Evolutionary conservation across 2,329 filamentous ascomycete species (phyloP).

Genomic region (Aspergillus novoparasiticus): DNA sequence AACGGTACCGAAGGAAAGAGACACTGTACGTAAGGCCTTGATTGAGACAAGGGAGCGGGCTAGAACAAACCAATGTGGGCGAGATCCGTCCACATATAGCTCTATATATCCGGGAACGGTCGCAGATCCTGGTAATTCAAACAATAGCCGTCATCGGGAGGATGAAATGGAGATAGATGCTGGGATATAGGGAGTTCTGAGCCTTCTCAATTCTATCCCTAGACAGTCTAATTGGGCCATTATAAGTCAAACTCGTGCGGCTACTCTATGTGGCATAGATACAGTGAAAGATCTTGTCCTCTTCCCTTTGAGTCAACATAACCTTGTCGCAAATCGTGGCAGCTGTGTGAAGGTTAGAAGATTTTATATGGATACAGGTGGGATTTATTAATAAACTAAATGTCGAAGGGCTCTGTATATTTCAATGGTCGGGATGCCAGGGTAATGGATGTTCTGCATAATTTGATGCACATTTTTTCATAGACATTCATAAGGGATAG

Average conservation of each 20-base stretch:
- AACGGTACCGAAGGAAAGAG: slow-evolving; percentile 61
- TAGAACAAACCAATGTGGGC: slow-evolving; percentile 1
- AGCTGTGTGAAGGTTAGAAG: neutral
- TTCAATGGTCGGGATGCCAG: neutral
- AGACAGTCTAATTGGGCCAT: neutral
- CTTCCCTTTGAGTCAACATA: neutral
- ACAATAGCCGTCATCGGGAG: neutral
- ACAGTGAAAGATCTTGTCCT: neutral
- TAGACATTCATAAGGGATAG: neutral
- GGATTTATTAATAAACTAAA: neutral
- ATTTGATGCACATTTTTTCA: neutral
- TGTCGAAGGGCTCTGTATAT: neutral
- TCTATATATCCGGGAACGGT: neutral
- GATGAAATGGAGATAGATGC: slow-evolving; percentile 15
- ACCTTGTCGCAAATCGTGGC: neutral
- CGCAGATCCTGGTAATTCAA: neutral
- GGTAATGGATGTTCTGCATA: neutral
- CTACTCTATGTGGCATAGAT: neutral
- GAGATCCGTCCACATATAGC: neutral
- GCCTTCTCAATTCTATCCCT: neutral
- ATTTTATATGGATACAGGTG: neutral
- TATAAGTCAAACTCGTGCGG: neutral
- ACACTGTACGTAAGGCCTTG: slow-evolving; percentile 9
- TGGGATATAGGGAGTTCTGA: neutral
- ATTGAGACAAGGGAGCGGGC: slow-evolving; percentile 20